A percentile compares a stretch with the other conserved stretches of the same genome.
phyloP scores from a whole-genome alignment of 1,284 basidiomycete species.

The Afroboletus lepidellus region DNA sequence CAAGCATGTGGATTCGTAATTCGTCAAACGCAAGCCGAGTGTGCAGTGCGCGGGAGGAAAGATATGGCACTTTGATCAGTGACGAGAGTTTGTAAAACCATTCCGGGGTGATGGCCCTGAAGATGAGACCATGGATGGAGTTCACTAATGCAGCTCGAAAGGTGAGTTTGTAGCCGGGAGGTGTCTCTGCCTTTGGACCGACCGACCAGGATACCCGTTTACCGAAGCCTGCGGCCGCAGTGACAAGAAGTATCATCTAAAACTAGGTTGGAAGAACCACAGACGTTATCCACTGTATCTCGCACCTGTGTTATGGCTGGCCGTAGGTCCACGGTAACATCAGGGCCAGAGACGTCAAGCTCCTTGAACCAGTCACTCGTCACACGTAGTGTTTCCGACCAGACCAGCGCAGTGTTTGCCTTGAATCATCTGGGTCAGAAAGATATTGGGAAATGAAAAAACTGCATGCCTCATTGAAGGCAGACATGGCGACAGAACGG shows the following conservation, averaged over 20 bases:
- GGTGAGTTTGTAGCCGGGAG: constrained; percentile 33
- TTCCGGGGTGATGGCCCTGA: constrained; percentile 32
- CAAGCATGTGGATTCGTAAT: constrained; percentile 39
- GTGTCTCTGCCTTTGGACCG: constrained; percentile 25
- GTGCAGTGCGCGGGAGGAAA: constrained; percentile 33
- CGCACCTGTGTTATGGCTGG: constrained; percentile 32
- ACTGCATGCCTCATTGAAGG: constrained; percentile 28
- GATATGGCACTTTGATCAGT: constrained; percentile 34
- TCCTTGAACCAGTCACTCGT: constrained; percentile 45
- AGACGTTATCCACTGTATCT: background rate
- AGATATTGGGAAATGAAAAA: background rate
- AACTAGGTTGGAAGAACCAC: constrained; percentile 18
- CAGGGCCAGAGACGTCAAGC: constrained; percentile 27
- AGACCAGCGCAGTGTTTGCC: constrained; percentile 46
- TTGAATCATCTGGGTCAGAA: constrained; percentile 15
- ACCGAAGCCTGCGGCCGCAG: constrained; percentile 44
- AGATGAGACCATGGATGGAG: constrained; percentile 31
- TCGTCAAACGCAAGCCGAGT: constrained; percentile 35
- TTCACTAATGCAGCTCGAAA: constrained; percentile 37
- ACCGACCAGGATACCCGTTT: constrained; percentile 35
- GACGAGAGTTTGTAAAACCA: constrained; percentile 34
- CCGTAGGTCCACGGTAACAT: constrained; percentile 30
- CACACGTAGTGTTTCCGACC: constrained; percentile 41
- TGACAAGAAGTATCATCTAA: constrained; percentile 23
- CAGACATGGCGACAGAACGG: constrained; percentile 26